These are phyloP conservation scores for Magnusiomyces tetraspermus DNA, from an alignment of 1,139 yeast genomes.

Conservation along the genomic window DNA sequence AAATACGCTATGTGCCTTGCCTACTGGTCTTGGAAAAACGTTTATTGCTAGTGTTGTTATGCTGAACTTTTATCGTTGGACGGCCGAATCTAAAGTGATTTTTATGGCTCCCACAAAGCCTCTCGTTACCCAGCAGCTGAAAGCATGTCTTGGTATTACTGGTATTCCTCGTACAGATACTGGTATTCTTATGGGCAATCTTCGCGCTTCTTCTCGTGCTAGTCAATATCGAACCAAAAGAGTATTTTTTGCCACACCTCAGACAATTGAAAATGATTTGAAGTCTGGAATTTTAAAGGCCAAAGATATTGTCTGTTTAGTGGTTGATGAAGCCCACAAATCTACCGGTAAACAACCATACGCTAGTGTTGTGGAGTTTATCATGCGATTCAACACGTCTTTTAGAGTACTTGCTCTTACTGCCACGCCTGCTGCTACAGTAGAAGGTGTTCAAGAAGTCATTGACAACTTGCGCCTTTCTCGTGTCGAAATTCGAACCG, in stretches of 20 bases:
- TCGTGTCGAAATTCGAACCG: slow-evolving; percentile 76
- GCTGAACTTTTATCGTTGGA: slow-evolving; percentile 86
- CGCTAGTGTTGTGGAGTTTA: slow-evolving; percentile 62
- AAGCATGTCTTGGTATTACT: slow-evolving; percentile 81
- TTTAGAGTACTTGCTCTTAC: slow-evolving; percentile 78
- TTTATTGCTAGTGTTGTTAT: slow-evolving; percentile 92
- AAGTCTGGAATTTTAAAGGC: slow-evolving; percentile 68
- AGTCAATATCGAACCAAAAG: slow-evolving; percentile 67
- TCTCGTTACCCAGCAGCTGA: slow-evolving; percentile 92
- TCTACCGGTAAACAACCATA: slow-evolving; percentile 88
- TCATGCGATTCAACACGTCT: slow-evolving; percentile 54
- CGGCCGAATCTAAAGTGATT: slow-evolving; percentile 59
- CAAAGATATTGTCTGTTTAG: slow-evolving; percentile 59
- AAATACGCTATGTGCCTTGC: slow-evolving; percentile 80
- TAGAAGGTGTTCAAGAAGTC: slow-evolving; percentile 82
- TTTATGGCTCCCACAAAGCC: slow-evolving; percentile 98
- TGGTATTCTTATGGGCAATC: slow-evolving; percentile 64
- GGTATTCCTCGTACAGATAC: slow-evolving; percentile 71
- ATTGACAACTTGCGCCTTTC: slow-evolving; percentile 66
- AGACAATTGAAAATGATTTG: slow-evolving; percentile 87
- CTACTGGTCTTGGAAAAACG: slow-evolving; percentile 96
- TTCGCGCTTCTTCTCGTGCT: slow-evolving; percentile 36
- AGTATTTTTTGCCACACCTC: slow-evolving; percentile 93
- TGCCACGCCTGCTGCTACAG: slow-evolving; percentile 88
- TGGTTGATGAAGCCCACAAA: slow-evolving; percentile 93